These are phyloP conservation scores for Leishmania tropica DNA, from an alignment of 208 protist genomes.

Conservation along the genomic window DNA sequence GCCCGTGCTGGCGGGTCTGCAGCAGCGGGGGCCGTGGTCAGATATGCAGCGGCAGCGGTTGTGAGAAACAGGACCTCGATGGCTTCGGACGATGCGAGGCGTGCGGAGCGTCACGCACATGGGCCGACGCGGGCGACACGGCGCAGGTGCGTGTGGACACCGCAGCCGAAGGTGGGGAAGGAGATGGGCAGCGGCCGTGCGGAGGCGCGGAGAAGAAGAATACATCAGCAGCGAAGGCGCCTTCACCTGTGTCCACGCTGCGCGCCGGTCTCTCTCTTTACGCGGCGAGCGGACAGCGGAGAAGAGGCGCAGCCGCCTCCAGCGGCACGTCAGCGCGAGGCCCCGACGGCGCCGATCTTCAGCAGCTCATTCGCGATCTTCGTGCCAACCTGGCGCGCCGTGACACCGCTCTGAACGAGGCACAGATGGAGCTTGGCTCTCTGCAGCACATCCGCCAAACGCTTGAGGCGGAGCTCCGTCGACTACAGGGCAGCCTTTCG, in stretches of 20 bases:
- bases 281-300: conserved; percentile 4
- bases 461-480: conserved; percentile 28
- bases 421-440: conserved; percentile 45
- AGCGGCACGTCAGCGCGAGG: neutral
- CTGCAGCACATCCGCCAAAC: conserved; percentile 28
- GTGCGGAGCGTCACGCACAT: neutral
- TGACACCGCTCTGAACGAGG: conserved; percentile 65
- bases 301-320: neutral
- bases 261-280: conserved; percentile 5
- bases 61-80: neutral
- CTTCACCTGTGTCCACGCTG: neutral
- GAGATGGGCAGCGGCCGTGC: neutral
- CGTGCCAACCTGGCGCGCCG: conserved; percentile 74
- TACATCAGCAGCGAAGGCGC: neutral
- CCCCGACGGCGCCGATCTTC: conserved; percentile 25
- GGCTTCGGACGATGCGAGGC: neutral
- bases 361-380: conserved; percentile 61
- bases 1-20: neutral
- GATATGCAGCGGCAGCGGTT: neutral
- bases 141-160: neutral
- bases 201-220: neutral
- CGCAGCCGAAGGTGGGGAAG: neutral
- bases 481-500: conserved; percentile 22
- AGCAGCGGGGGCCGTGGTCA: neutral
- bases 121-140: neutral